Base-by-base conservation (phyloP, 805 yeast species). In the Cyberlindnera veronae region DNA sequence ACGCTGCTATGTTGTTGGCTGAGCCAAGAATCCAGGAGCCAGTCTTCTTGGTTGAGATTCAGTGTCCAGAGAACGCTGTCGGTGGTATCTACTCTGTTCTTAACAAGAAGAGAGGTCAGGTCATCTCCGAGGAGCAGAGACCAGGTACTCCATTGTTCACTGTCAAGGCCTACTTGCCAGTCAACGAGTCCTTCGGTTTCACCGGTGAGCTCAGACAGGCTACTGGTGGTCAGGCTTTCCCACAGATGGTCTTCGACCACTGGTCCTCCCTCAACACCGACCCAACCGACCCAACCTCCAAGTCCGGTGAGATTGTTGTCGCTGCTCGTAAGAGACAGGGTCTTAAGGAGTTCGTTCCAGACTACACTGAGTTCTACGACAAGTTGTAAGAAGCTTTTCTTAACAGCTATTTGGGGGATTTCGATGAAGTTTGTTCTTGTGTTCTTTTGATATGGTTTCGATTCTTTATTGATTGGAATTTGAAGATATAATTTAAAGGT, bases 151-250 rank as follows among this genome's bases (percentile, higher is more conserved):
- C 99, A 76, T 81, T 93, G 79, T 93, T 93, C 83, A 89, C 96
- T 64, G 95, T 91, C 74, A 93, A 91, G 88, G 99, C 99, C 64
- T 86, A 89, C 95, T 81, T 91, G 77, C 99, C 99, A 71, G 97
- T 91, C 62, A 93, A 91, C 78, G 99, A 93, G 81, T 91, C 99
- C 46, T 91, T 93, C 84, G 99, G 99, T 85, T 91, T 91, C 96
- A 84, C 96, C 64, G 93, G 95, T 79, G 96, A 90, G 67, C 84
- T 91, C 69, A 88, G 99, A 82, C 97, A 91, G 79, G 96, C 98
- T 68, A 91, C 99, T 67, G 97, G 96, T 86, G 99, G 99, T 75
- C 99, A 91, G 82, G 99, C 99, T 73, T 91, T 91, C 99, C 99
- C 99, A 77, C 98, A 91, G 79, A 81, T 93, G 95, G 95, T 93